Evolutionary conservation across 768 basidiomycete species (phyloP), one percentile per base, ranked within the genome.

Genomic region (Mrakia gelida): DNA sequence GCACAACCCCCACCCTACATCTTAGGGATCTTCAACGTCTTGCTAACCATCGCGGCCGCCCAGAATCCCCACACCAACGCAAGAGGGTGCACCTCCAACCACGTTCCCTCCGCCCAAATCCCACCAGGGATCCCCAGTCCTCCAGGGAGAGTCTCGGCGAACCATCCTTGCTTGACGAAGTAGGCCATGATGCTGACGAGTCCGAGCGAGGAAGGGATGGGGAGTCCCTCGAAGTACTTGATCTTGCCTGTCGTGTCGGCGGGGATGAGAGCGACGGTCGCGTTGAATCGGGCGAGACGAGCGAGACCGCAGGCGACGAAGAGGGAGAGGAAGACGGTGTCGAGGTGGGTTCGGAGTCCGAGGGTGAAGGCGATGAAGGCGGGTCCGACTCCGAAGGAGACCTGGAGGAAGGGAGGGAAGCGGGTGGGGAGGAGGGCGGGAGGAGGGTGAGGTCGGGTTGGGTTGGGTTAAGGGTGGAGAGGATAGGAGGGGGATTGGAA

Each of bases 11-110:
- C 26, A 9, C 59, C 26, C 38, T 74, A 81, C 38, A 81, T 59
- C 79, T 81, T 81, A 26, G 79, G 79, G 26, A 81, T 80, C 77
- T 75, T 88, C 67, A 99, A 87, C 23, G 97, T 98, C 86, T 98
- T 98, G 88, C 93, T 95, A 80, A 99, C 92, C 96, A 99, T 98
- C 70, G 92, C 92, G 23, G 94, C 91, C 13, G 92, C 96, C 95
- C 95, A 98, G 18, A 87, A 83, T 10, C 86, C 91, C 84, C 94
- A 93, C n/a, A 95, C 82, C 52, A 92, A 79, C 82, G 90, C 90
- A 61, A 90, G 90, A 56, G 89, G 85, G 84, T 99, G 97, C 70
- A 98, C 81, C 81, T 98, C 96, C 18, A 84, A 83, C 49, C 73
- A 9, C 84, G 83, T 4, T 80, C 79, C 59, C 80, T 81, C 32